Evolutionary conservation across 23 red algal genomes (phyloP).

Genomic region (Gracilaria caudata): DNA sequence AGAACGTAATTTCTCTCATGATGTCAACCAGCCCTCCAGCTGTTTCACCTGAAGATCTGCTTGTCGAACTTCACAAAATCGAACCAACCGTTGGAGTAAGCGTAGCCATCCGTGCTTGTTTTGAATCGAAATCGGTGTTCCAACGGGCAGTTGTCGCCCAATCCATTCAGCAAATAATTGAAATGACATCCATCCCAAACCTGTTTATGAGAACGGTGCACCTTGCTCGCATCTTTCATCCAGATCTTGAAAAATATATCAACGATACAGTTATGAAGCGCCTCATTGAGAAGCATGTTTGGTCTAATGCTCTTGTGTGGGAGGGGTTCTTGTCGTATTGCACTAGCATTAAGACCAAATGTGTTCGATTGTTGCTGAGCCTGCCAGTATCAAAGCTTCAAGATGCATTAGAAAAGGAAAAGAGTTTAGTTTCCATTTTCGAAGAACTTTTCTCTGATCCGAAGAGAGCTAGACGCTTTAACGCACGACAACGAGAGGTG

Average conservation of each 20-base stretch:
- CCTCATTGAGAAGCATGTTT: slow-evolving; percentile 73
- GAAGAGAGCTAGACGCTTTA: slow-evolving; percentile 25
- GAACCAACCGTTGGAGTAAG: slow-evolving; percentile 51
- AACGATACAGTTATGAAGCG: slow-evolving; percentile 67
- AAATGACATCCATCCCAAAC: slow-evolving; percentile 66
- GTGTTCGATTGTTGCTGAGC: slow-evolving; percentile 46
- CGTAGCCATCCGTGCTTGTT: slow-evolving; percentile 64
- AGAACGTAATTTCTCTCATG: slow-evolving; percentile 45
- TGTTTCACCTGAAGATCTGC: slow-evolving; percentile 56
- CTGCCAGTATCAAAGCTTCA: slow-evolving; percentile 55
- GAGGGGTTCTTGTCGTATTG: slow-evolving; percentile 73
- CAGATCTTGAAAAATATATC: slow-evolving; percentile 74
- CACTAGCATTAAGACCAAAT: slow-evolving; percentile 25
- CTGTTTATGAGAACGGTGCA: slow-evolving; percentile 78
- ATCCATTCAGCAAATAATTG: slow-evolving; percentile 67
- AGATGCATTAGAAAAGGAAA: slow-evolving; percentile 49
- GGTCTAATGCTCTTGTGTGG: slow-evolving; percentile 64
- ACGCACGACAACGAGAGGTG: slow-evolving; percentile 22
- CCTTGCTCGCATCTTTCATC: slow-evolving; percentile 58
- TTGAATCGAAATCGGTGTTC: slow-evolving; percentile 74
- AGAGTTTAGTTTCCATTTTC: slow-evolving; percentile 43
- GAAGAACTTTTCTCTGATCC: slow-evolving; percentile 32
- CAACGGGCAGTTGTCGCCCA: slow-evolving; percentile 70
- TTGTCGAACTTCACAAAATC: slow-evolving; percentile 78
- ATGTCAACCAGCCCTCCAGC: slow-evolving; percentile 39